Conservation (phyloP, 805 yeast species). For the Lipomyces japonicus region DNA sequence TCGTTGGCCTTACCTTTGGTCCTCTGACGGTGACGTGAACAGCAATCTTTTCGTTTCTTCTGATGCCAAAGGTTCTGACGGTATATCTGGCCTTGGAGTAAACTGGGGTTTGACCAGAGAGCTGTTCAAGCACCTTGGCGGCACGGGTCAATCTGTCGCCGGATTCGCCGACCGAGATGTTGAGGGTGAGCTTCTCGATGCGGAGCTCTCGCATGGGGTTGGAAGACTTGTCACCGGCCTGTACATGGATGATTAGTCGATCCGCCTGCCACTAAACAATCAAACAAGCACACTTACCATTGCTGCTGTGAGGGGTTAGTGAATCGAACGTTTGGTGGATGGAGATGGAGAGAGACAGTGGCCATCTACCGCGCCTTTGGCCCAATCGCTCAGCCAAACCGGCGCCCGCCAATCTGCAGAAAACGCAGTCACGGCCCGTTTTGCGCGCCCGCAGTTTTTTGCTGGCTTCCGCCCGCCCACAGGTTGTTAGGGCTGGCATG, state of each 20-base stretch:
- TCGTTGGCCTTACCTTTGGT: conserved; percentile 58
- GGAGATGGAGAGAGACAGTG: too few species aligned
- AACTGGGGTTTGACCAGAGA: conserved; percentile 99
- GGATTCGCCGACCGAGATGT: conserved; percentile 99
- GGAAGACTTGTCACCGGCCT: conserved; percentile 38
- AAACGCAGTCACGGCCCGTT: too few species aligned
- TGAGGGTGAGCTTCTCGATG: conserved; percentile 98
- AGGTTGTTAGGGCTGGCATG: too few species aligned
- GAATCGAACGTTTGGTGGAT: too few species aligned
- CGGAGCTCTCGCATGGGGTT: conserved; percentile 98
- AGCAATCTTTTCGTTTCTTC: conserved; percentile 99
- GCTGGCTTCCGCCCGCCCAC: too few species aligned
- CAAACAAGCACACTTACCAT: too few species aligned
- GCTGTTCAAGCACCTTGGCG: conserved; percentile 98
- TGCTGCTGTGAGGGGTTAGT: too few species aligned
- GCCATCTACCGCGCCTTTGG: too few species aligned
- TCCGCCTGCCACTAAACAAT: neutral
- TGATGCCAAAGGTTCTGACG: conserved; percentile 99
- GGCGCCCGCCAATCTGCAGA: too few species aligned
- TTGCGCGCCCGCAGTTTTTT: too few species aligned
- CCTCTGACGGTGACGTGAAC: conserved; percentile 99
- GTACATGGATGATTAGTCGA: neutral
- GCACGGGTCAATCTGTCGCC: conserved; percentile 99
- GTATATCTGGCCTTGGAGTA: conserved; percentile 99
- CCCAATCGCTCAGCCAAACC: too few species aligned